phyloP scores from a whole-genome alignment of 495 filamentous ascomycete species.

The Clohesyomyces aquaticus region DNA sequence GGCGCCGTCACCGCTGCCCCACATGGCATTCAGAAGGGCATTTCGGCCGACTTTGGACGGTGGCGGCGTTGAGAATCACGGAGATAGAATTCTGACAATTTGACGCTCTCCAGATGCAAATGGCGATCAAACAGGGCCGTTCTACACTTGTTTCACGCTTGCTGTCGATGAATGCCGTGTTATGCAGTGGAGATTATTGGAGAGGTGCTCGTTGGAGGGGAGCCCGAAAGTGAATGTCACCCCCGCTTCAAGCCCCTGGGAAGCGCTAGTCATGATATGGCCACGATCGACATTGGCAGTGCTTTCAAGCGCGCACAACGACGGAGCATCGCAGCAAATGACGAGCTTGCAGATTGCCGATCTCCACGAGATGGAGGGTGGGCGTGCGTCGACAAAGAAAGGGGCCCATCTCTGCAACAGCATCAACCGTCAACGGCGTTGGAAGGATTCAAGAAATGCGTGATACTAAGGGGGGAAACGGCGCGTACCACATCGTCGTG shows the following conservation, averaged over 20 bases:
- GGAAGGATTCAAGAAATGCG: too few species aligned
- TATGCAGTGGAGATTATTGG: not conserved
- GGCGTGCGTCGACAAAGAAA: not conserved
- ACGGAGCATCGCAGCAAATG: not conserved
- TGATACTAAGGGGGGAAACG: too few species aligned
- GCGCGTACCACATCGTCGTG: too few species aligned
- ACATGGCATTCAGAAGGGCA: not conserved
- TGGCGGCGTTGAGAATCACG: not conserved
- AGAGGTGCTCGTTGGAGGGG: not conserved
- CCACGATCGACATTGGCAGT: too few species aligned
- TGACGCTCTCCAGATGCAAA: too few species aligned
- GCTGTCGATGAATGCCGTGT: not conserved
- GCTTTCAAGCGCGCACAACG: not conserved
- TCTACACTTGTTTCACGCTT: not conserved
- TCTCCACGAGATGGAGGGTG: not conserved
- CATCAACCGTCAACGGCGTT: too few species aligned
- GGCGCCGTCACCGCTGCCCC: not conserved
- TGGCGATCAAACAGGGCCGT: slow-evolving; percentile 27
- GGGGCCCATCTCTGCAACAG: too few species aligned
- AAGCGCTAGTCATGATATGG: too few species aligned
- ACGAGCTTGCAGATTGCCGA: not conserved
- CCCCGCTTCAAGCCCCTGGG: not conserved
- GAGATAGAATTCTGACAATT: not conserved
- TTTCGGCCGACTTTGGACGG: not conserved
- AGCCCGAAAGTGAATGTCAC: not conserved